Conservation (phyloP, 2,329 filamentous ascomycete species). For the Byssothecium circinans region DNA sequence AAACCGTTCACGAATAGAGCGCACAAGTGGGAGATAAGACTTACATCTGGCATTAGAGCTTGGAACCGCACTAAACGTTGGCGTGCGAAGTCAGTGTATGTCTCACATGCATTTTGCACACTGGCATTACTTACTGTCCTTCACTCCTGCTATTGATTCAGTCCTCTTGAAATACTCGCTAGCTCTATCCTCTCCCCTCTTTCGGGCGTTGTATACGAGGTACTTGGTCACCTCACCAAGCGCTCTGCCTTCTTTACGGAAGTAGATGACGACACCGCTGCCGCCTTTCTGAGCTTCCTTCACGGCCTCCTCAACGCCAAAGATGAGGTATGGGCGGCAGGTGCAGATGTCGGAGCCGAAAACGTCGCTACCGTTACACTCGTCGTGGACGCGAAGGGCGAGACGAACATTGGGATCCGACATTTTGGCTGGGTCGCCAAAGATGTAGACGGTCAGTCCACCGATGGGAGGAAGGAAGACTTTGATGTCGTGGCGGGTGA, state of each 20-base stretch:
- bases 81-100: too few relatives aligned
- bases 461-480: conserved; percentile 94
- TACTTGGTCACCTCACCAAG: conserved; percentile 93
- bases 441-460: conserved; percentile 93
- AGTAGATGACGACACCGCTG: conserved; percentile 95
- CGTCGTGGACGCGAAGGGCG: conserved; percentile 81
- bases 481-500: conserved; percentile 93
- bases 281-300: conserved; percentile 95
- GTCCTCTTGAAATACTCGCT: conserved; percentile 96
- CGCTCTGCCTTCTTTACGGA: conserved; percentile 94
- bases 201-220: conserved; percentile 76
- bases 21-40: conserved; percentile 11
- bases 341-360: conserved; percentile 99
- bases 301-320: conserved; percentile 95
- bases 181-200: conserved; percentile 74
- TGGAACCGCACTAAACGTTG: conserved; percentile 91
- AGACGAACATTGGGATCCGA: conserved; percentile 79
- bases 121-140: too few relatives aligned
- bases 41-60: conserved; percentile 85
- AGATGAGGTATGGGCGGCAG: conserved; percentile 92
- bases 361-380: conserved; percentile 96
- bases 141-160: conserved; percentile 97
- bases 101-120: too few relatives aligned
- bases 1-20: too few relatives aligned
- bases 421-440: conserved; percentile 93